Base-by-base conservation (phyloP, 78 protist genomes). In the Isochrysis galbana region DNA sequence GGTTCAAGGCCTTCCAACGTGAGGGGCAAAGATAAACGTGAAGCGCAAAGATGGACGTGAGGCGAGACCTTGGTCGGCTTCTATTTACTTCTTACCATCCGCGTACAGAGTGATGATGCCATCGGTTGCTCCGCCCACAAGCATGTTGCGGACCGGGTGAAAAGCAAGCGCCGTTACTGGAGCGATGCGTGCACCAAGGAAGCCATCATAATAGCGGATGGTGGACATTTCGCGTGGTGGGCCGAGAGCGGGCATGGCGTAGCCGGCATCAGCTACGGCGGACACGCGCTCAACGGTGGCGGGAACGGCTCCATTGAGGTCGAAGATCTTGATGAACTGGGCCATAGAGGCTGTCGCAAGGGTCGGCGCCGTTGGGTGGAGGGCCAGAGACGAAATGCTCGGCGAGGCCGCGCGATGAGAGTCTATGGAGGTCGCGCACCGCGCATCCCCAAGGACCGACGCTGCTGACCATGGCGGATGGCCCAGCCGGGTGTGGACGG, bases 101-200 rank as follows among this genome's bases (percentile, higher is more conserved):
- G 82, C 32, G 47, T 96, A 97, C 38, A 97, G 55, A 39, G 94
- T 67, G 61, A 97, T 34, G 32, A 96, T 93, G 14, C 96, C 82
- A 87, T 96, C 98, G 7, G 94, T 91, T 2, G 96, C 95, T 41
- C 97, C 97, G 44, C 97, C 98, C 26, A 96, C 97, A 32, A 97
- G 69, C 23, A 96, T 22, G n/a, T 91, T 61, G 54, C 47, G 55
- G 92, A 78, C 38, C 51, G 98, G 98, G 69, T 97, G 98, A 90
- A 97, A 97, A 11, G 96, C 95, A 34, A 97, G 93, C 83, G 94
- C 86, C 21, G 96, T 86, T 21, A 97, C 95, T 2, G 98, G 97
- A 45, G 97, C 98, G 69, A 97, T 96, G 67, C 98, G 90, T 80
- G 96, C 97, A 34, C 98, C 98, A 0, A 97, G 90, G 86, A 97